These are phyloP conservation scores for Juncus inflexus DNA, from an alignment of 176 grass and related monocot species.

Conservation along the genomic window DNA sequence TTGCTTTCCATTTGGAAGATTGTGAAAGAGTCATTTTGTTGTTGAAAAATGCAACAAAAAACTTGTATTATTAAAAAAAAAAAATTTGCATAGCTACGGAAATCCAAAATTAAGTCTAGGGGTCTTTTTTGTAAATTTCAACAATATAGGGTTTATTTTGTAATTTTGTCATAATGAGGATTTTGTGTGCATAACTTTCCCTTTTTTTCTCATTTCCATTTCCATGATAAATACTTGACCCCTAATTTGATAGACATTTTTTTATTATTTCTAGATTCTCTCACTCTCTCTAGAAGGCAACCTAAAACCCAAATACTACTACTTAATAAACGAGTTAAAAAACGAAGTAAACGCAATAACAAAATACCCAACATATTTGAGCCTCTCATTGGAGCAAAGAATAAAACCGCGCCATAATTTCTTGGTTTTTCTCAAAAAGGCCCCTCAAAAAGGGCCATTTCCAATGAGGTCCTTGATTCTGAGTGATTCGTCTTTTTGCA, in stretches of 20 bases:
- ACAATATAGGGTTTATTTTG: no score
- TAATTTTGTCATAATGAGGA: no score
- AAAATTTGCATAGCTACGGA: no score
- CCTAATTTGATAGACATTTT: no score
- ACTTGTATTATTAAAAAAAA: no score
- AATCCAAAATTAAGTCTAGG: no score
- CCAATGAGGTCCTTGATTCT: slow-evolving; percentile 86
- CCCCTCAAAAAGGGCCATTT: slow-evolving; percentile 82
- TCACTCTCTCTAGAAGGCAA: slow-evolving; percentile 84
- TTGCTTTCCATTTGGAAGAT: background rate
- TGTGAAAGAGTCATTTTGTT: no score
- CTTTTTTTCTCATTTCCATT: slow-evolving; percentile 23
- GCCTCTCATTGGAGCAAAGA: slow-evolving; percentile 87
- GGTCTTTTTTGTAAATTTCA: no score
- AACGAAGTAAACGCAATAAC: slow-evolving; percentile 72
- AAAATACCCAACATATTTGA: slow-evolving; percentile 96
- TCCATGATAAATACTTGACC: background rate
- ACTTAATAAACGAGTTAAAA: slow-evolving; percentile 73
- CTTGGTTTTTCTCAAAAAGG: slow-evolving; percentile 87
- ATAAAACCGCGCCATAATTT: slow-evolving; percentile 85
- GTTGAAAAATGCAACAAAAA: no score
- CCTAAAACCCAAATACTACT: slow-evolving; percentile 80
- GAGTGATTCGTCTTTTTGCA: slow-evolving; percentile 80
- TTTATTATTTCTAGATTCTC: slow-evolving; percentile 43
- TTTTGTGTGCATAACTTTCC: no score